Conservation (phyloP, 2,329 filamentous ascomycete genomes). For the Cladosporium sphaerospermum region DNA sequence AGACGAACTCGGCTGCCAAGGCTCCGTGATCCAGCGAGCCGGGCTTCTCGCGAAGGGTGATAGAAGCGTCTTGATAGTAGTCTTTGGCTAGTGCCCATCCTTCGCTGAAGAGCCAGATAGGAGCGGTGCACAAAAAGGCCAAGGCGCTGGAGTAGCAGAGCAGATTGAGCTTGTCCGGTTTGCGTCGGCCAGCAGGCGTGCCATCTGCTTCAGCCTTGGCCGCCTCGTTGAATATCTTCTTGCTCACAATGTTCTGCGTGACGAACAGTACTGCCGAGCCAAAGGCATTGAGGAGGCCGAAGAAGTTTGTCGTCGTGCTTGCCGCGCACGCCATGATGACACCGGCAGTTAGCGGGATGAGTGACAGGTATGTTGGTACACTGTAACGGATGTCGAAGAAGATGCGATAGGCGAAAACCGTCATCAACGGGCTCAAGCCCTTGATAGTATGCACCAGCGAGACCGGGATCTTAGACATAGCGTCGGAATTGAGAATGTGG, state of each 20-base stretch:
- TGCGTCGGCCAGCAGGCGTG: constrained; percentile 58
- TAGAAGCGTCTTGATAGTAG: constrained; percentile 71
- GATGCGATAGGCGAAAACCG: constrained; percentile 84
- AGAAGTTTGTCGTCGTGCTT: constrained; percentile 80
- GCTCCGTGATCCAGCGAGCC: constrained; percentile 61
- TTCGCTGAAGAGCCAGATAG: constrained; percentile 91
- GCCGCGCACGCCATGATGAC: constrained; percentile 95
- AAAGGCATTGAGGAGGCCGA: constrained; percentile 85
- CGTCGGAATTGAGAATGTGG: constrained; percentile 88
- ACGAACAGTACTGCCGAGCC: constrained; percentile 91
- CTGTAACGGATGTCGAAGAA: constrained; percentile 87
- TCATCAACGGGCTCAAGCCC: constrained; percentile 90
- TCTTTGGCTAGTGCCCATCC: constrained; percentile 71
- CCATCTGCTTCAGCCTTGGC: constrained; percentile 73
- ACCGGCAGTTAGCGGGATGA: constrained; percentile 78
- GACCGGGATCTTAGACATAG: constrained; percentile 89
- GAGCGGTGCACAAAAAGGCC: constrained; percentile 79
- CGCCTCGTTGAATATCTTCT: constrained; percentile 93
- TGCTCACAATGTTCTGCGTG: constrained; percentile 97
- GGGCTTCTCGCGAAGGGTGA: constrained; percentile 70
- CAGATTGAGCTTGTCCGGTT: constrained; percentile 93
- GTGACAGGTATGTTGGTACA: constrained; percentile 70
- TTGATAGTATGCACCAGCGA: constrained; percentile 98
- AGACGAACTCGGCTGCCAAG: constrained; percentile 75
- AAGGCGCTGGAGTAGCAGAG: constrained; percentile 95